Evolutionary conservation across 441 rosid genomes (phyloP).

Genomic region (Eutrema salsugineum): DNA sequence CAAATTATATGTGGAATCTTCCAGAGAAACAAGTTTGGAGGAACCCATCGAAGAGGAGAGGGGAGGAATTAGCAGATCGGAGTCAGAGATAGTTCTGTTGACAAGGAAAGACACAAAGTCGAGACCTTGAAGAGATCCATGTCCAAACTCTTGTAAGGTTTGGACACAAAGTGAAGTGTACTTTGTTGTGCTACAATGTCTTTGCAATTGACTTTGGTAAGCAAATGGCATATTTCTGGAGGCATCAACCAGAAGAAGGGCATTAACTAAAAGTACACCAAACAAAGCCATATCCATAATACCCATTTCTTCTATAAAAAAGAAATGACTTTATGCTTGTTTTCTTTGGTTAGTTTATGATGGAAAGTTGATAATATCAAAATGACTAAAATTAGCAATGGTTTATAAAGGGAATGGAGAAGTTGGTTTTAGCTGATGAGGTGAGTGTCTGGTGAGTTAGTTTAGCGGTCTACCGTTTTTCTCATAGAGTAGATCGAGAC

Average conservation of each 20-base stretch:
- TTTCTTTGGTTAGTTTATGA: conserved; percentile 4
- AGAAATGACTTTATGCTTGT: too few species aligned
- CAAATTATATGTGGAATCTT: conserved; percentile 24
- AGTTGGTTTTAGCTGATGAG: background rate
- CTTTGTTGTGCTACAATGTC: conserved; percentile 46
- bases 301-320: background rate
- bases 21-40: conserved; percentile 25
- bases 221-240: conserved; percentile 16
- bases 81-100: conserved; percentile 55
- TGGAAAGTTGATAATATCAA: background rate
- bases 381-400: background rate
- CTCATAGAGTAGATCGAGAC: conserved; percentile 21
- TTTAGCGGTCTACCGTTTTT: conserved; percentile 24
- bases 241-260: conserved; percentile 11
- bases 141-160: conserved; percentile 32
- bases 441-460: conserved; percentile 30
- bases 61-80: conserved; percentile 22
- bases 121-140: conserved; percentile 9
- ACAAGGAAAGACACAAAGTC: conserved; percentile 48
- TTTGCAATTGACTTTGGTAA: conserved; percentile 32
- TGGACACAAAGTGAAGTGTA: conserved; percentile 58
- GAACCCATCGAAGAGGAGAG: background rate
- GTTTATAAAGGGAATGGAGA: conserved; percentile 18
- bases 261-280: conserved; percentile 13
- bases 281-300: background rate